Evolutionary conservation across 2,329 filamentous ascomycete genomes (phyloP), one percentile per base, ranked within the genome.

Genomic region (Neonectria ditissima): DNA sequence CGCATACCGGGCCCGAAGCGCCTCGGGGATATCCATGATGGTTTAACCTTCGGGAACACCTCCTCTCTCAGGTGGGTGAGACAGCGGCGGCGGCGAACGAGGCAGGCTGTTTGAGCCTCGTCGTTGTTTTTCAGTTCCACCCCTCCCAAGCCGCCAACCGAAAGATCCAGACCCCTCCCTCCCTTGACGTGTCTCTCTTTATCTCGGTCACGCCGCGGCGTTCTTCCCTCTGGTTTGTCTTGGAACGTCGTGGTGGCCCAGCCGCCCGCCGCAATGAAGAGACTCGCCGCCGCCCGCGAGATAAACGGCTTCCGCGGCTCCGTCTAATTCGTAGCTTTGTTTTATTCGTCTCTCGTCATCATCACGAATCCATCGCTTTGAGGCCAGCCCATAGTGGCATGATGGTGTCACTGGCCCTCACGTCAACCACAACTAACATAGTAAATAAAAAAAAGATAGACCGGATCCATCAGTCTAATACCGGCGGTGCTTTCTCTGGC

Each of bases 41-140:
- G 24, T 26, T 26, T 4, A 24, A 48, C 43, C 50, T 58, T 53
- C 32, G 43, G 47, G 68, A 54, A 41, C 24, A n/a, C n/a, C n/a
- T n/a, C n/a, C n/a, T n/a, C 48, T 34, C 61, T 59, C 50, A 57
- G 59, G 54, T 65, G 59, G 59, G 54, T 65, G 59, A 57, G 54
- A 55, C 62, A 43, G 10, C 14, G 24, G 24, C 4, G 4, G 24
- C 14, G 44, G 24, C 14, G 24, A n/a, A 26, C 20, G 28, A 68
- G 65, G 68, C 61, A 63, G 68, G 61, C 39, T 63, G 65, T 59
- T 69, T 37, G 34, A 37, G 64, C 65, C 57, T 65, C 68, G 67
- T 59, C 65, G 61, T 64, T 26, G 24, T 26, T 26, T 26, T 26
- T 6, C 24, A 26, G 24, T 6, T 26, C 24, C 24, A 26, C 24